Base-by-base conservation (phyloP, 371 early-diverging fungal genomes). In the Chytridium lagenaria region DNA sequence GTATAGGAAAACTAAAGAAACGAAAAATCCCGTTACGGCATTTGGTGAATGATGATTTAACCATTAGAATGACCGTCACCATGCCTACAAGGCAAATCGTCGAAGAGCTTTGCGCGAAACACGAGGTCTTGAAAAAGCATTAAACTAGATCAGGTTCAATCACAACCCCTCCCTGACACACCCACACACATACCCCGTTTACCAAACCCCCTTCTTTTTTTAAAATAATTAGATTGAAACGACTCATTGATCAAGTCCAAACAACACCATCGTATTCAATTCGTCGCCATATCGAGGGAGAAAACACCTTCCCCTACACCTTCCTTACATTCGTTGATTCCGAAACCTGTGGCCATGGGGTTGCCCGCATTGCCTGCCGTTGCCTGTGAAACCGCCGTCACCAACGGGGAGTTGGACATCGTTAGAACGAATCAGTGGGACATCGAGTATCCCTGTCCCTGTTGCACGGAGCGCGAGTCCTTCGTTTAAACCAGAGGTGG, bases 351-450 rank as follows among this genome's bases (percentile, higher is more conserved):
- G 7, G 10, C 55, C 16, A 10, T 26, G 16, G 30, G 19, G 5
- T 26, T 26, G 10, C 55, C 26, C 55, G 16, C 55, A 16, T 10
- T 26, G 30, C 55, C 26, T 16, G 16, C 55, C 19, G 10, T 28
- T 26, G 30, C 55, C 10, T 16, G 55, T 28, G 16, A 7, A 10
- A 28, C 10, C 55, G 10, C 55, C 55, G 5, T 55, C 55, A 26
- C 10, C 55, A 7, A 16, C 55, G 30, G 23, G 23, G 26, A 28
- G 23, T 10, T 55, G 5, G 30, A 28, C 55, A 55, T 15, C 16
- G 16, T 55, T 28, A 26, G 55, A 55, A 55, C 55, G 55, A 15
- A n/a, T n/a, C n/a, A n/a, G n/a, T n/a, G n/a, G n/a, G n/a, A n/a
- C n/a, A n/a, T 55, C 55, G 16, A 55, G 55, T 26, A 15, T 55